phyloP scores from a whole-genome alignment of 768 basidiomycete species.

The Kondoa subrosea region DNA sequence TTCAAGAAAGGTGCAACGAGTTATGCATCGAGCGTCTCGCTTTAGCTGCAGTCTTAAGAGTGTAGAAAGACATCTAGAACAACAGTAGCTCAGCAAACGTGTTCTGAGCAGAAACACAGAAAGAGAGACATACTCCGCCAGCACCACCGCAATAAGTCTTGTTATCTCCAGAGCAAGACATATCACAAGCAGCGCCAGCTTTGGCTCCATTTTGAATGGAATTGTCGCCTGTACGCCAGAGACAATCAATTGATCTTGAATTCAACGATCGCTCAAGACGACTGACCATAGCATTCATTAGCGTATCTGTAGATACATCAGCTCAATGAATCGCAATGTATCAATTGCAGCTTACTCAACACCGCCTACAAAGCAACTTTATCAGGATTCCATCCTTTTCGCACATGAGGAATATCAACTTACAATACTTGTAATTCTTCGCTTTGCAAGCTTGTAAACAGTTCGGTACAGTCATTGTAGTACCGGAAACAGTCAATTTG shows the following conservation, averaged over 20 bases:
- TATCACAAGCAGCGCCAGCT: neutral
- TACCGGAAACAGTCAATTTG: neutral
- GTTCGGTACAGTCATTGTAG: slow-evolving; percentile 2
- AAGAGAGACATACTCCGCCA: neutral
- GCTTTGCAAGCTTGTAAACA: neutral
- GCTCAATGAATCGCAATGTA: neutral
- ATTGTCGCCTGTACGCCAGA: too few relatives aligned
- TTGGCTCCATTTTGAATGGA: neutral
- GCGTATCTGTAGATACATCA: neutral
- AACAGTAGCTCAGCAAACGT: too few relatives aligned
- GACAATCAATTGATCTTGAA: too few relatives aligned
- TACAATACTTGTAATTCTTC: slow-evolving; percentile 1
- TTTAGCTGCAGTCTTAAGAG: neutral
- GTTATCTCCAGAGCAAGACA: neutral
- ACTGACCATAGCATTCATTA: neutral
- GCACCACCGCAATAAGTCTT: neutral
- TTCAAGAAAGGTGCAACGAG: too few relatives aligned
- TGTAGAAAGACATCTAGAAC: too few relatives aligned
- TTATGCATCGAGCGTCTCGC: neutral
- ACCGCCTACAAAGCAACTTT: neutral
- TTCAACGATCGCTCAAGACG: too few relatives aligned
- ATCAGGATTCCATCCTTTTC: neutral
- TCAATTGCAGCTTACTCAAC: neutral
- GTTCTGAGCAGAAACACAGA: neutral
- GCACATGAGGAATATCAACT: neutral